These are phyloP conservation scores for Ustilago curta DNA, from an alignment of 1,284 basidiomycete species.

Conservation along the genomic window DNA sequence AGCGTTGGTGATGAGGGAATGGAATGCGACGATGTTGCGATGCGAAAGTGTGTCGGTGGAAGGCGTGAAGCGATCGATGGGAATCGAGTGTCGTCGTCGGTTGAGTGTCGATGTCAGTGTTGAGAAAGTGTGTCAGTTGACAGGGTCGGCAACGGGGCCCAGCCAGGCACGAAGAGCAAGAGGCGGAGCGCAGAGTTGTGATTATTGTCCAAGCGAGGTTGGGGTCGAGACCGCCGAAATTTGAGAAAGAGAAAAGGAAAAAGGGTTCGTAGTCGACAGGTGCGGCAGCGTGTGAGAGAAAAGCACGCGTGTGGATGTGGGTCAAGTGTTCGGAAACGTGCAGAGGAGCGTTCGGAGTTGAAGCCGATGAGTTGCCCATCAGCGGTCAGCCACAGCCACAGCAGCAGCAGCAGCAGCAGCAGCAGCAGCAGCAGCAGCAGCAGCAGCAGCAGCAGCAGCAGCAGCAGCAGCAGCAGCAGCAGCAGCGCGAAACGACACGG, in stretches of 20 bases:
- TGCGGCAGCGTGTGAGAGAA: not conserved
- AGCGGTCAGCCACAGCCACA: not conserved
- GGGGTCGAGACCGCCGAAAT: slow-evolving; percentile 6
- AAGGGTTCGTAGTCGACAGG: slow-evolving; percentile 4
- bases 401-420: not conserved
- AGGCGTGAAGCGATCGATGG: not conserved
- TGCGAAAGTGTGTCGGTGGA: slow-evolving; percentile 1
- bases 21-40: not conserved
- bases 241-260: not conserved
- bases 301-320: not conserved
- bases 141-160: not conserved
- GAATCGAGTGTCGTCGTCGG: not conserved
- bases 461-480: slow-evolving; percentile 1
- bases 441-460: slow-evolving; percentile 1
- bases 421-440: slow-evolving; percentile 4
- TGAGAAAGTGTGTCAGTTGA: slow-evolving; percentile 1
- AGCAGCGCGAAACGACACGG: slow-evolving; percentile 2
- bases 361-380: not conserved
- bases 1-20: not conserved
- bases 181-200: not conserved
- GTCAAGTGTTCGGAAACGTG: slow-evolving; percentile 8
- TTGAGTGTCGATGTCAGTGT: not conserved
- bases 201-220: slow-evolving; percentile 6
- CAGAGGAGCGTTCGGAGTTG: slow-evolving; percentile 1
- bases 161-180: not conserved